Conservation (phyloP, 139 green algal genomes). For the Coccomyxa sp. region DNA sequence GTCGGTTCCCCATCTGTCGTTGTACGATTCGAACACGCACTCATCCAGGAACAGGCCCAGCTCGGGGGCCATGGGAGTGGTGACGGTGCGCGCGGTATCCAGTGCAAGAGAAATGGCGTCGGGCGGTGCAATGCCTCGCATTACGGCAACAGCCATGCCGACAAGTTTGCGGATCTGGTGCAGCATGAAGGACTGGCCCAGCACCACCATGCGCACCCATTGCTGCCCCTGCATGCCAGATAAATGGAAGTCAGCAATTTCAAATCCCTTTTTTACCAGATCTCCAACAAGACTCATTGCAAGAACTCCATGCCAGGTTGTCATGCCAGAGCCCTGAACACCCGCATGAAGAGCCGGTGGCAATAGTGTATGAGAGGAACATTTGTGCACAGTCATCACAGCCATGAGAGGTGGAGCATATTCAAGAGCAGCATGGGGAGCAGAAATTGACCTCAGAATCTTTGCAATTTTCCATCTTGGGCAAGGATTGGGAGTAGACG, state of each 20-base stretch:
- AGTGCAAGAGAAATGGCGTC: constrained; percentile 48
- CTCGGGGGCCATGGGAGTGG: constrained; percentile 77
- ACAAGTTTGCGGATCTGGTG: constrained; percentile 95
- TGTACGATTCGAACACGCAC: constrained; percentile 66
- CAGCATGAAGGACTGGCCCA: constrained; percentile 91
- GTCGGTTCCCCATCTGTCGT: constrained; percentile 29
- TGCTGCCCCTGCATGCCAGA: constrained; percentile 34
- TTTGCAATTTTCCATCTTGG: too few species aligned
- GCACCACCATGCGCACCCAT: constrained; percentile 64
- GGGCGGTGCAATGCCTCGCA: constrained; percentile 39
- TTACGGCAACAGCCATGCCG: constrained; percentile 66
- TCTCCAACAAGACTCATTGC: too few species aligned
- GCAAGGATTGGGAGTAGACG: too few species aligned
- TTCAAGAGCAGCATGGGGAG: too few species aligned
- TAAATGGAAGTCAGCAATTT: neutral
- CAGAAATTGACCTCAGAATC: too few species aligned
- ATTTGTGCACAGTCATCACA: too few species aligned
- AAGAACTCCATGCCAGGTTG: too few species aligned
- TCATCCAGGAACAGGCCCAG: constrained; percentile 82
- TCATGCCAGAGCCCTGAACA: too few species aligned
- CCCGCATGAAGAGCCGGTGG: too few species aligned
- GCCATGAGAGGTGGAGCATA: too few species aligned
- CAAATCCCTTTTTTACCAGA: too few species aligned
- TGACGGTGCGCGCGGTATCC: constrained; percentile 18
- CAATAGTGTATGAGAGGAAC: too few species aligned